Evolutionary conservation across 2,329 filamentous ascomycete species (phyloP).

Genomic region (Blastomyces parvus): DNA sequence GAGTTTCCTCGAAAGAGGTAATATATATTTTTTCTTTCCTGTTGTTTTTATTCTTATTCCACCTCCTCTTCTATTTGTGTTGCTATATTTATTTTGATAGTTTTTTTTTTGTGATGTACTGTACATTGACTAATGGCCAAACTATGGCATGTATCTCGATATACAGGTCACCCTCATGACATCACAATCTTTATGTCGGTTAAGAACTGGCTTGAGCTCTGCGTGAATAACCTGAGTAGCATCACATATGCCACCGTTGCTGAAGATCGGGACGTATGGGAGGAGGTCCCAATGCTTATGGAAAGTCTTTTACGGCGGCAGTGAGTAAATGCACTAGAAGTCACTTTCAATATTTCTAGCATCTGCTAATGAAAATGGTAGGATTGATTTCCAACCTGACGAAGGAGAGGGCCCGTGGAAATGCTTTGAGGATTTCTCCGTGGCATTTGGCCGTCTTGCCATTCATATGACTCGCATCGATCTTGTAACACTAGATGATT

Average conservation of each 20-base stretch:
- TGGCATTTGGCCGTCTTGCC: slow-evolving; percentile 32
- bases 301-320: slow-evolving; percentile 33
- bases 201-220: slow-evolving; percentile 37
- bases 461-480: slow-evolving; percentile 36
- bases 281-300: slow-evolving; percentile 33
- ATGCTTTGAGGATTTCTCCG: slow-evolving; percentile 35
- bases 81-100: slow-evolving; percentile 4
- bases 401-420: slow-evolving; percentile 23
- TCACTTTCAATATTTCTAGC: background rate
- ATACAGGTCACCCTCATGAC: slow-evolving; percentile 26
- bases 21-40: slow-evolving; percentile 6
- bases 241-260: slow-evolving; percentile 28
- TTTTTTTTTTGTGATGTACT: background rate
- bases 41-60: background rate
- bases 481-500: slow-evolving; percentile 23
- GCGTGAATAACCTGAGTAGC: slow-evolving; percentile 26
- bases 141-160: background rate
- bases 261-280: slow-evolving; percentile 39
- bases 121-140: background rate
- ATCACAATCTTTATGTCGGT: slow-evolving; percentile 26
- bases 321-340: slow-evolving; percentile 19
- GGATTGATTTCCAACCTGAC: slow-evolving; percentile 26
- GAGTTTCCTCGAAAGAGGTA: slow-evolving; percentile 32
- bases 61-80: background rate
- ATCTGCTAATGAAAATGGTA: slow-evolving; percentile 12